Conservation (phyloP, 2,329 filamentous ascomycete species). For the Talaromyces sp. region DNA sequence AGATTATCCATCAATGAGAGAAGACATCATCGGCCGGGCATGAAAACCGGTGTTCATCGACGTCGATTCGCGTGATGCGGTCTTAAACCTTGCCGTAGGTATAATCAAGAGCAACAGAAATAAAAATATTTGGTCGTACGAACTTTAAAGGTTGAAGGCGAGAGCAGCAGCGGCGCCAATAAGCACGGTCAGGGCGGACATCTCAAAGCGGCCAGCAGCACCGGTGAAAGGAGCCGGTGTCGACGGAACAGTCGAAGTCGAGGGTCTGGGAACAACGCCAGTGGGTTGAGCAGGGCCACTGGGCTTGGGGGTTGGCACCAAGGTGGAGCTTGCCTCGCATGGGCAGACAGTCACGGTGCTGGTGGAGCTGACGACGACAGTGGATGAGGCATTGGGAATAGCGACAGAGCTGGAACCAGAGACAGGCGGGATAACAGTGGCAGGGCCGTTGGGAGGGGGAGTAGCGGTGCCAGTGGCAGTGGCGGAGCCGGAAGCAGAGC, state of each 20-base stretch:
- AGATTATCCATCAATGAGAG: neutral
- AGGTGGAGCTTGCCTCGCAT: neutral
- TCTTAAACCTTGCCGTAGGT: neutral
- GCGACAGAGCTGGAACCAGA: neutral
- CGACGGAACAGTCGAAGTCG: slow-evolving; percentile 9
- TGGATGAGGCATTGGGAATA: slow-evolving; percentile 4
- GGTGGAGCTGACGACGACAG: slow-evolving; percentile 3
- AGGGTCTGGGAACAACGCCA: slow-evolving; percentile 2
- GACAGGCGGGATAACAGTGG: neutral
- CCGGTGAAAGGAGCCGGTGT: slow-evolving; percentile 16
- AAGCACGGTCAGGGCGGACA: slow-evolving; percentile 18
- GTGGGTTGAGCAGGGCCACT: slow-evolving; percentile 7
- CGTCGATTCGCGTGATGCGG: neutral
- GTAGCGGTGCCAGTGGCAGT: neutral
- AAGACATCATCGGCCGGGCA: neutral
- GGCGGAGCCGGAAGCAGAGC: too few species aligned
- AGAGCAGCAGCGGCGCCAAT: slow-evolving; percentile 18
- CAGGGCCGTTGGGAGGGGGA: neutral
- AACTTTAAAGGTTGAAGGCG: slow-evolving; percentile 21
- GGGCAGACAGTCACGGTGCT: slow-evolving; percentile 12
- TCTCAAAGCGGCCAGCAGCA: slow-evolving; percentile 17
- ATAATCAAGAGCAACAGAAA: neutral
- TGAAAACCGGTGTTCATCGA: neutral
- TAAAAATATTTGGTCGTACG: neutral
- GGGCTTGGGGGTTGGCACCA: slow-evolving; percentile 7